These are phyloP conservation scores for Kandelia obovata DNA, from an alignment of 345 rosid species.

Conservation along the genomic window DNA sequence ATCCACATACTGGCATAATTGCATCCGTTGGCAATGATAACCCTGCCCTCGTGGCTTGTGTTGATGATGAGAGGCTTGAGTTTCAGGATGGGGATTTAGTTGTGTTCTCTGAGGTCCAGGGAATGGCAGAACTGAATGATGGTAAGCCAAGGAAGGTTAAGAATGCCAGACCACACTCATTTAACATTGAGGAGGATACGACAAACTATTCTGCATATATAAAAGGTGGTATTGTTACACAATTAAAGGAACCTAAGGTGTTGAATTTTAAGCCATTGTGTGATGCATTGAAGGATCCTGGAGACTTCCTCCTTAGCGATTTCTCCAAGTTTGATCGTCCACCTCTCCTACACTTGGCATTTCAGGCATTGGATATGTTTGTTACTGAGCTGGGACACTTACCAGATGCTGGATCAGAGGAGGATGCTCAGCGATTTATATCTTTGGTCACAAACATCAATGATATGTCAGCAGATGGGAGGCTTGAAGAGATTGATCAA, in stretches of 20 bases:
- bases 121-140: conserved; percentile 89
- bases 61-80: conserved; percentile 96
- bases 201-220: conserved; percentile 49
- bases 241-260: conserved; percentile 82
- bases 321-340: conserved; percentile 91
- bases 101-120: conserved; percentile 90
- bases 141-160: conserved; percentile 91
- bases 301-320: conserved; percentile 93
- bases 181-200: conserved; percentile 85
- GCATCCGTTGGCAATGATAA: conserved; percentile 88
- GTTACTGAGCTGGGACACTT: conserved; percentile 55
- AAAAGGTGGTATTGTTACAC: conserved; percentile 97
- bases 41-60: conserved; percentile 81
- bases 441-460: conserved; percentile 58
- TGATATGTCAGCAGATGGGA: conserved; percentile 59
- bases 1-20: conserved; percentile 88
- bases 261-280: conserved; percentile 75
- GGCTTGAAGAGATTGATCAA: conserved; percentile 61
- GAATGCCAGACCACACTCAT: conserved; percentile 83
- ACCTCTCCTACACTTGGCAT: conserved; percentile 85
- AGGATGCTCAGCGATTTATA: conserved; percentile 75
- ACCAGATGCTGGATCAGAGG: conserved; percentile 86
- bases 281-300: conserved; percentile 88
- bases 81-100: conserved; percentile 95
- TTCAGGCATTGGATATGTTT: conserved; percentile 86